A percentile compares a stretch with the other conserved stretches of the same genome.
These are phyloP conservation scores for Begonia peltatifolia DNA, from an alignment of 306 rosid species.

Conservation along the genomic window DNA sequence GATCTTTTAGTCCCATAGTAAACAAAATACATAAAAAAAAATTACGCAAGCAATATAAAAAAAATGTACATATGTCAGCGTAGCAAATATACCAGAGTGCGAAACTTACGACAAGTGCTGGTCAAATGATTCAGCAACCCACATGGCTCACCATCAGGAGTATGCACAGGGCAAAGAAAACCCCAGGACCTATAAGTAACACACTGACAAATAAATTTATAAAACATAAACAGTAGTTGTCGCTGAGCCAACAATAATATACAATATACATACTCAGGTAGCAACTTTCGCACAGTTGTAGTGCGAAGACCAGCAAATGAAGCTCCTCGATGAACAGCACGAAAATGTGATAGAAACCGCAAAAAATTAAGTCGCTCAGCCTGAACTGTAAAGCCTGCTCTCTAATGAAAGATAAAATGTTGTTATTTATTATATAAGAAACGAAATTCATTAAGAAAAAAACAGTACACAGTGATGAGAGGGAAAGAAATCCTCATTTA, in stretches of 20 bases:
- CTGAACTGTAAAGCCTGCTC: conserved; percentile 75
- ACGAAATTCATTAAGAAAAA: too few relatives aligned
- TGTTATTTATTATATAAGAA: too few relatives aligned
- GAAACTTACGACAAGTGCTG: conserved; percentile 52
- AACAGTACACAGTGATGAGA: too few relatives aligned
- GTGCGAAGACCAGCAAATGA: conserved; percentile 93
- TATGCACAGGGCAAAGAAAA: conserved; percentile 95
- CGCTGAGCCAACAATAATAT: conserved; percentile 6
- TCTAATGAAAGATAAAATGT: conserved; percentile 21
- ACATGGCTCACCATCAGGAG: conserved; percentile 99
- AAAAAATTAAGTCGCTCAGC: conserved; percentile 85
- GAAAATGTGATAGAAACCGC: conserved; percentile 85
- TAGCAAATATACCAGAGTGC: neutral
- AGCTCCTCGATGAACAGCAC: conserved; percentile 96
- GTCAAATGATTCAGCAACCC: conserved; percentile 95
- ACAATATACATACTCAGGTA: conserved; percentile 74
- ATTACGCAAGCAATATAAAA: neutral
- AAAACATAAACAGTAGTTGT: conserved; percentile 3
- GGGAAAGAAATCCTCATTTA: too few relatives aligned
- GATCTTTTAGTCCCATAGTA: neutral
- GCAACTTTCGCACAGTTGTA: conserved; percentile 86
- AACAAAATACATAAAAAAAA: neutral
- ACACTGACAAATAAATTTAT: conserved; percentile 7
- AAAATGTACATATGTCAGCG: neutral
- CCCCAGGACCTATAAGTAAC: conserved; percentile 72